A percentile compares a stretch with the other conserved stretches of the same genome.
phyloP scores from a whole-genome alignment of 192 early-diverging fungal genomes.

The Obelidium mucronatum region DNA sequence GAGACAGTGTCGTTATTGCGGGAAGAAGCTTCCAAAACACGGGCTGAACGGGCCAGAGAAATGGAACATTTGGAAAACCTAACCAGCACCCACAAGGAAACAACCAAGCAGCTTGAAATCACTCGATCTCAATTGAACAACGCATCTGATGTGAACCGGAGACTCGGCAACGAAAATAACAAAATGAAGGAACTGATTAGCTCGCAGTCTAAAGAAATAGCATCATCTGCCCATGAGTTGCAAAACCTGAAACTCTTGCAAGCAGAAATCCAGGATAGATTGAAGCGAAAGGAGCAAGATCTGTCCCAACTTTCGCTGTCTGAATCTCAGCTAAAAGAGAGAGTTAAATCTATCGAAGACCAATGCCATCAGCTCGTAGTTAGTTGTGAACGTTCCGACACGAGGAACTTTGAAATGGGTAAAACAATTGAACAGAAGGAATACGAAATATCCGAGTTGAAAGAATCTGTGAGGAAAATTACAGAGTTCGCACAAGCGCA shows the following conservation, averaged over 20 bases:
- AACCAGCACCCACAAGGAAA: conserved; percentile 27
- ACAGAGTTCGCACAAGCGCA: conserved; percentile 23
- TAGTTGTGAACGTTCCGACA: conserved; percentile 19
- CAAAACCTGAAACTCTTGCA: conserved; percentile 23
- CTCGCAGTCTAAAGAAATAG: conserved; percentile 28
- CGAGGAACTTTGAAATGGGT: conserved; percentile 23
- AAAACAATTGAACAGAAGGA: conserved; percentile 32
- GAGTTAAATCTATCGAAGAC: conserved; percentile 36
- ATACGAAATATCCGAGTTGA: conserved; percentile 27
- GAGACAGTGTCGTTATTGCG: conserved; percentile 30
- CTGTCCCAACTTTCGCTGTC: conserved; percentile 6
- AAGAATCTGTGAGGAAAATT: conserved; percentile 30
- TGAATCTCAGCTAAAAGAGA: conserved; percentile 12
- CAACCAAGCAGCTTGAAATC: conserved; percentile 35
- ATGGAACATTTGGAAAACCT: conserved; percentile 26
- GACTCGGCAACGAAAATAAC: conserved; percentile 26
- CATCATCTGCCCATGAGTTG: conserved; percentile 16
- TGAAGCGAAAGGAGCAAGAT: conserved; percentile 29
- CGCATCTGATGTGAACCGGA: conserved; percentile 31
- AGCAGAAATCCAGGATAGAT: conserved; percentile 32
- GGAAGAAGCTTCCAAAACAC: conserved; percentile 35
- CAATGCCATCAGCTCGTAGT: conserved; percentile 21
- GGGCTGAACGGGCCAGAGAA: conserved; percentile 35
- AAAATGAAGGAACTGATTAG: conserved; percentile 38
- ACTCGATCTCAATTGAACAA: conserved; percentile 11